These are phyloP conservation scores for Eucalyptus curtisii DNA, from an alignment of 345 rosid genomes.

Conservation along the genomic window DNA sequence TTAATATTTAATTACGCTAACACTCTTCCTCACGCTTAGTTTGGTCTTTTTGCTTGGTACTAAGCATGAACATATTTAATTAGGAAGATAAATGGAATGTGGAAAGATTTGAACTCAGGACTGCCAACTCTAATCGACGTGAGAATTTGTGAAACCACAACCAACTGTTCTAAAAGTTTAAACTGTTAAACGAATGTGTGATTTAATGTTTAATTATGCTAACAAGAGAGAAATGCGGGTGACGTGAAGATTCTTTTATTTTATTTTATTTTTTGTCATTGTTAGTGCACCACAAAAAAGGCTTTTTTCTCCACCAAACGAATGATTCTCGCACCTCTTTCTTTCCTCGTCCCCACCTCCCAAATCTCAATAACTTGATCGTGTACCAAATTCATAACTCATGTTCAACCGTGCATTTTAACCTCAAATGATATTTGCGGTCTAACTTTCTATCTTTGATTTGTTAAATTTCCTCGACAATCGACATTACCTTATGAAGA, in stretches of 20 bases:
- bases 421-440: neutral
- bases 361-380: neutral
- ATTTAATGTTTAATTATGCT: too few relatives aligned
- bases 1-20: too few relatives aligned
- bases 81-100: too few relatives aligned
- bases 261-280: too few relatives aligned
- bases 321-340: neutral
- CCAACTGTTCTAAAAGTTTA: too few relatives aligned
- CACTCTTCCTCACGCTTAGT: too few relatives aligned
- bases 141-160: fast-evolving
- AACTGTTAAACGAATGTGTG: fast-evolving
- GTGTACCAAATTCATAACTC: neutral
- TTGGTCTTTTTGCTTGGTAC: too few relatives aligned
- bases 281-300: neutral
- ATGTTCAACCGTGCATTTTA: neutral
- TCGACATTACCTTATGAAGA: neutral
- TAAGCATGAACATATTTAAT: too few relatives aligned
- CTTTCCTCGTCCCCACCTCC: neutral
- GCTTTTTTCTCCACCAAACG: neutral
- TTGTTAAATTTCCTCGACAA: neutral
- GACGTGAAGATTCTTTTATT: too few relatives aligned
- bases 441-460: neutral
- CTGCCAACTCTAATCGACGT: fast-evolving
- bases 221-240: too few relatives aligned
- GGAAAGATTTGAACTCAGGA: fast-evolving